Conservation (phyloP, 2,329 filamentous ascomycete genomes). For the Graphiopsis chlorocephala region DNA sequence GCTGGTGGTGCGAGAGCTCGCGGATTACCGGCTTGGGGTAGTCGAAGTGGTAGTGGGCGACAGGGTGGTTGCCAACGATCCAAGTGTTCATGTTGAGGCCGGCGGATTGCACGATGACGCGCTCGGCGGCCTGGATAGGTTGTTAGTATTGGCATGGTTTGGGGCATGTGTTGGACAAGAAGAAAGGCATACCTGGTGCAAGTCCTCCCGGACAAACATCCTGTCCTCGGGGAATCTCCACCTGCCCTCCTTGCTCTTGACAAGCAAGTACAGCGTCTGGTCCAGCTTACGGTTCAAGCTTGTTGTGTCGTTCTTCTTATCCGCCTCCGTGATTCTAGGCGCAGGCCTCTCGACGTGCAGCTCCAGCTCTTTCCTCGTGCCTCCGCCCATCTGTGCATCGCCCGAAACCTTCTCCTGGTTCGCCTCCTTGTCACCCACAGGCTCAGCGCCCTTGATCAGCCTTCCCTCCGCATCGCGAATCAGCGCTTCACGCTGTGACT, state of each 20-base stretch:
- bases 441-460: slow-evolving; percentile 49
- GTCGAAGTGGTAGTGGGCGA: slow-evolving; percentile 71
- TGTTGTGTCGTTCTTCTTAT: slow-evolving; percentile 68
- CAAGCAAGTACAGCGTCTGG: slow-evolving; percentile 81
- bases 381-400: slow-evolving; percentile 28
- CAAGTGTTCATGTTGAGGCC: slow-evolving; percentile 98
- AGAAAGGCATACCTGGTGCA: slow-evolving; percentile 69
- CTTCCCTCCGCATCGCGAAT: slow-evolving; percentile 68
- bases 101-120: slow-evolving; percentile 71
- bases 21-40: slow-evolving; percentile 41
- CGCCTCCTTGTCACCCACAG: slow-evolving; percentile 40
- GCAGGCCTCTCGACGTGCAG: slow-evolving; percentile 63
- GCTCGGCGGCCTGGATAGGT: slow-evolving; percentile 67
- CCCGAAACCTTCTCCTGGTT: slow-evolving; percentile 45
- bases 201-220: slow-evolving; percentile 67
- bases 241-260: slow-evolving; percentile 65
- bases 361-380: slow-evolving; percentile 22
- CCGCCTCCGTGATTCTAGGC: slow-evolving; percentile 72
- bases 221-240: slow-evolving; percentile 82
- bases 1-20: slow-evolving; percentile 8
- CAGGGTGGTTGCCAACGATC: slow-evolving; percentile 86
- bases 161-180: not conserved
- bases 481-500: slow-evolving; percentile 64
- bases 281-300: slow-evolving; percentile 78
- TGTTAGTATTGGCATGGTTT: slow-evolving; percentile 20